These are phyloP conservation scores for Phalaenopsis hybrid DNA, from an alignment of 116 monocot species.

Conservation along the genomic window DNA sequence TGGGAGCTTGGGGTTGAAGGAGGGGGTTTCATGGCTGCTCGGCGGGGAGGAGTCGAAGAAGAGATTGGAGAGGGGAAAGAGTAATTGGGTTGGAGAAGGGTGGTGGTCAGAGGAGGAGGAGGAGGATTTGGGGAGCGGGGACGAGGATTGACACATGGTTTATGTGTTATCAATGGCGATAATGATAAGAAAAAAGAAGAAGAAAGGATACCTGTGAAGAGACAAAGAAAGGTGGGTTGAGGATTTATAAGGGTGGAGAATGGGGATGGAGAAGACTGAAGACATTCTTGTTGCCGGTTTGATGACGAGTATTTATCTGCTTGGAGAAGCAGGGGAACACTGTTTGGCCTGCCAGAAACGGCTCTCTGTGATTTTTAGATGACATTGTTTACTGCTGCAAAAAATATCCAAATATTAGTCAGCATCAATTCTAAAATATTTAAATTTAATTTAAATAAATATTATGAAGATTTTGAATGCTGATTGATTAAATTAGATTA, in stretches of 20 bases:
- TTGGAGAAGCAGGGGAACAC: neutral
- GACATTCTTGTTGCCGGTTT: conserved; percentile 5
- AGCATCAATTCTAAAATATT: too few relatives aligned
- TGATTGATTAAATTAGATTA: too few relatives aligned
- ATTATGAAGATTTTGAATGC: too few relatives aligned
- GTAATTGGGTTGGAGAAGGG: neutral
- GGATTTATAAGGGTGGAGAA: neutral
- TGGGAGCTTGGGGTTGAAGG: neutral
- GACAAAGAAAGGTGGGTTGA: too few relatives aligned
- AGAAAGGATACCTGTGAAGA: too few relatives aligned
- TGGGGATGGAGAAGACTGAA: neutral
- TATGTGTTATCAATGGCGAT: too few relatives aligned
- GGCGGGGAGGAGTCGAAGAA: neutral
- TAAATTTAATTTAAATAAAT: too few relatives aligned
- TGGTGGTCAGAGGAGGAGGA: neutral
- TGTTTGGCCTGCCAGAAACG: neutral
- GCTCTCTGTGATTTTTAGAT: too few relatives aligned
- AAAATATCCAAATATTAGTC: too few relatives aligned
- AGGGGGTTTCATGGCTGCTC: neutral
- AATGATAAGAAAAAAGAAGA: too few relatives aligned
- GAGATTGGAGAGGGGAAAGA: neutral
- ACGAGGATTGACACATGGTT: neutral
- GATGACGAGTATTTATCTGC: too few relatives aligned
- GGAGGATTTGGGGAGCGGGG: neutral
- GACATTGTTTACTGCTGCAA: too few relatives aligned